Percentiles rank a stretch among this genome's conserved stretches.
phyloP scores from a whole-genome alignment of 2,329 filamentous ascomycete genomes.

The Sphaerulina vaccinii region DNA sequence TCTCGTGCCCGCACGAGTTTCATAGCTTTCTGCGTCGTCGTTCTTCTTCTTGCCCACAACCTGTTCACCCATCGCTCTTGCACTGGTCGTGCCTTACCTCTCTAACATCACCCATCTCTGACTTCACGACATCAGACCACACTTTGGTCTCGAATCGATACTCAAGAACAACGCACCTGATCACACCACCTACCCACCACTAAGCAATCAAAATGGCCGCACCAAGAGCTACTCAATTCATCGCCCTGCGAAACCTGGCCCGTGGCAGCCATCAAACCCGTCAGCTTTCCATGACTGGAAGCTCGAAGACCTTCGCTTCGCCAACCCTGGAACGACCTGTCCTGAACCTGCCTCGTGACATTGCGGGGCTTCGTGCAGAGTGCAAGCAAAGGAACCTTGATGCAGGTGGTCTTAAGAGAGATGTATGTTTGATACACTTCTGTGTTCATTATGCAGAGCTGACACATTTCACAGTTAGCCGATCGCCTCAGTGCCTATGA shows the following conservation, averaged over 20 bases:
- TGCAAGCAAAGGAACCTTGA: constrained; percentile 52
- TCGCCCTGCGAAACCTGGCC: constrained; percentile 44
- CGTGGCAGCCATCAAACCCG: constrained; percentile 44
- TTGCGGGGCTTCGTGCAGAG: constrained; percentile 53
- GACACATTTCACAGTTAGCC: constrained; percentile 43
- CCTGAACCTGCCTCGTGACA: constrained; percentile 51
- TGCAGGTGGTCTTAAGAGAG: constrained; percentile 48
- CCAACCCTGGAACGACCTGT: constrained; percentile 53
- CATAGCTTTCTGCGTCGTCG: neutral
- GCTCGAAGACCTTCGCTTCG: constrained; percentile 54
- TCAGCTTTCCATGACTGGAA: constrained; percentile 59
- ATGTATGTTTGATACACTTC: constrained; percentile 39
- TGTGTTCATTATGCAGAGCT: neutral
- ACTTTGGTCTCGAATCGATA: too few relatives aligned
- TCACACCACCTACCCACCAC: too few relatives aligned
- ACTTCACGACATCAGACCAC: constrained; percentile 2
- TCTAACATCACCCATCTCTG: neutral
- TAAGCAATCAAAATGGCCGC: constrained; percentile 41
- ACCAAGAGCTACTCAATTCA: constrained; percentile 43
- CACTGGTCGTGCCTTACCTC: constrained; percentile 15
- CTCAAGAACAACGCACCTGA: too few relatives aligned
- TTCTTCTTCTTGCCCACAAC: neutral
- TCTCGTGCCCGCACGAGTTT: neutral
- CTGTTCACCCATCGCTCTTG: constrained; percentile 1
- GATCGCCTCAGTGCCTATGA: constrained; percentile 55